A percentile compares a stretch with the other conserved stretches of the same genome.
These are phyloP conservation scores for Pyrus hybrid DNA, from an alignment of 331 rosid species.

Conservation along the genomic window DNA sequence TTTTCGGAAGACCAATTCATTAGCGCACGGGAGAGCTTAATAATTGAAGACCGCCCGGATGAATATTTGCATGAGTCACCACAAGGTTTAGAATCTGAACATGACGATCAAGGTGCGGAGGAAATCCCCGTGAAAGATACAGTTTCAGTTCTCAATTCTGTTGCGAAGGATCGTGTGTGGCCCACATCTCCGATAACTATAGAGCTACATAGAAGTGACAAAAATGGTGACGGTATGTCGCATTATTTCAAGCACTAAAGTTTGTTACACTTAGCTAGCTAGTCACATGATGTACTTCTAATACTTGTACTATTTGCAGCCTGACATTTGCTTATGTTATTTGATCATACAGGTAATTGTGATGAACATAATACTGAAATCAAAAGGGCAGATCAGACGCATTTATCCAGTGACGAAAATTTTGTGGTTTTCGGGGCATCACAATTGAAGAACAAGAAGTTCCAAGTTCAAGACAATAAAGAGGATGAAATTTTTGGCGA, in stretches of 20 bases:
- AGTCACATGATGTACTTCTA: conserved; percentile 29
- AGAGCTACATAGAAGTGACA: conserved; percentile 40
- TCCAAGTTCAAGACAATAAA: conserved; percentile 33
- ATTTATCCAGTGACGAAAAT: conserved; percentile 36
- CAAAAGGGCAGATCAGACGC: conserved; percentile 18
- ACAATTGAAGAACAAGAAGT: conserved; percentile 36
- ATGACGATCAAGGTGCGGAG: conserved; percentile 18
- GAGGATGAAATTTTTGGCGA: conserved; percentile 30
- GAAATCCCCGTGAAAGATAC: conserved; percentile 36
- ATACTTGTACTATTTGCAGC: background rate
- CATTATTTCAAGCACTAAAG: background rate
- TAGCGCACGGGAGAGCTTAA: conserved; percentile 34
- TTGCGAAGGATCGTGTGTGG: conserved; percentile 28
- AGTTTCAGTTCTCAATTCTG: conserved; percentile 37
- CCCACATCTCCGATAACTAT: conserved; percentile 39
- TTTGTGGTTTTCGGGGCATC: conserved; percentile 35
- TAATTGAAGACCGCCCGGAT: conserved; percentile 27
- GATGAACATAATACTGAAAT: conserved; percentile 10
- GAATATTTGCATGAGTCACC: conserved; percentile 43
- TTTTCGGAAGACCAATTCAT: conserved; percentile 38
- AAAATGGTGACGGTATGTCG: conserved; percentile 41
- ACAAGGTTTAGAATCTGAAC: conserved; percentile 38
- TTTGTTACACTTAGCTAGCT: conserved; percentile 26
- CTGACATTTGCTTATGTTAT: background rate
- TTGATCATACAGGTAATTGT: conserved; percentile 17